phyloP scores from a whole-genome alignment of 1,284 basidiomycete genomes.

The Malassezia sp. region DNA sequence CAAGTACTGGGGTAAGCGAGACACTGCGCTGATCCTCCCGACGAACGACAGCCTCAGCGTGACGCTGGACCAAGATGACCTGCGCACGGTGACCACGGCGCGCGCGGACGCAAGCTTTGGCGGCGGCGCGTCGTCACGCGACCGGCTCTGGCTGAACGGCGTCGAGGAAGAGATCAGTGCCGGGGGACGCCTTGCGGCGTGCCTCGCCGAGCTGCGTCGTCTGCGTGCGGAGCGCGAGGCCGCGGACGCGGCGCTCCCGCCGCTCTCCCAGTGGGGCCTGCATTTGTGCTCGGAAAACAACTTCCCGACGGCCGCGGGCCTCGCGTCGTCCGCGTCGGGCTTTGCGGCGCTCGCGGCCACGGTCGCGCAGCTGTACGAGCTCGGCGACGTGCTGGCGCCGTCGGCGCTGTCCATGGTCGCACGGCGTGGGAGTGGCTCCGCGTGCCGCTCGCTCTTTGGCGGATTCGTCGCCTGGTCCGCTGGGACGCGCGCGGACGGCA shows the following conservation, averaged over 20 bases:
- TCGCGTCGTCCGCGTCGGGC: constrained; percentile 92
- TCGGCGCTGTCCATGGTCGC: constrained; percentile 77
- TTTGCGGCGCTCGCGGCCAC: constrained; percentile 89
- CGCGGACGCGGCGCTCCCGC: constrained; percentile 31
- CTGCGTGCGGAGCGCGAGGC: constrained; percentile 65
- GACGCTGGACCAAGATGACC: constrained; percentile 89
- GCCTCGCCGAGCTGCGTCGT: constrained; percentile 75
- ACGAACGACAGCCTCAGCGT: constrained; percentile 96
- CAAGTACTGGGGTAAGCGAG: constrained; percentile 91
- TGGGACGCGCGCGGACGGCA: constrained; percentile 60
- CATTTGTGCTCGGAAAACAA: constrained; percentile 91
- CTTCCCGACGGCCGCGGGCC: constrained; percentile 95
- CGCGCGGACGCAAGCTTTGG: constrained; percentile 67
- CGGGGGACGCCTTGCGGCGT: constrained; percentile 67
- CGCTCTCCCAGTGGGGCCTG: constrained; percentile 35
- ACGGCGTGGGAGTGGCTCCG: constrained; percentile 91
- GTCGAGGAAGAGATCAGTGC: constrained; percentile 75
- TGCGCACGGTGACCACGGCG: constrained; percentile 84
- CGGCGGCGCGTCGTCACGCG: constrained; percentile 42
- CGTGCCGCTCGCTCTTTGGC: constrained; percentile 91
- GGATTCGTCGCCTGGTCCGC: constrained; percentile 94
- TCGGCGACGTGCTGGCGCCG: constrained; percentile 56
- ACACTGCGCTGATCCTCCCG: constrained; percentile 85
- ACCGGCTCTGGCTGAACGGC: constrained; percentile 89
- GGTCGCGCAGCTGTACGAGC: constrained; percentile 71